Conservation (phyloP, 2,329 filamentous ascomycete species). For the Aspergillus proliferans region DNA sequence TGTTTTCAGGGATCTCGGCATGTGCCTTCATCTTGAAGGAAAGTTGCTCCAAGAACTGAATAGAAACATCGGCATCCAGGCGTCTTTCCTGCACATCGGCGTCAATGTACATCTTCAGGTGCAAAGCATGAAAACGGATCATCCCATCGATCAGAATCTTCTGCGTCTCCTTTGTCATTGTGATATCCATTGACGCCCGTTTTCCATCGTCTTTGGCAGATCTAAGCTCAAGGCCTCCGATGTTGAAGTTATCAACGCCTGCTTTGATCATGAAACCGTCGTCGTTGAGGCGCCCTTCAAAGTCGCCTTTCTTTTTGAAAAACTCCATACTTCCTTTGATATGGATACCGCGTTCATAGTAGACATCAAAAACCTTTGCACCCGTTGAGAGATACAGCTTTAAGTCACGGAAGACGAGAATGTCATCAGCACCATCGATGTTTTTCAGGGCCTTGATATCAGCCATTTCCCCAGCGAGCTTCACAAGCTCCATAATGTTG, state of each 20-base stretch:
- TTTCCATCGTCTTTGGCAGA: not conserved
- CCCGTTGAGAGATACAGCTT: not conserved
- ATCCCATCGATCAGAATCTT: not conserved
- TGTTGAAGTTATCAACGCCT: not conserved
- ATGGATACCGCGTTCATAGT: not conserved
- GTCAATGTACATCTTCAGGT: not conserved
- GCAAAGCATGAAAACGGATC: not conserved
- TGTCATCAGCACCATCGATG: not conserved
- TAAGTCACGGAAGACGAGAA: not conserved
- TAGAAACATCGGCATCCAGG: not conserved
- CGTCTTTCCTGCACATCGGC: not conserved
- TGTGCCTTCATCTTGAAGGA: not conserved
- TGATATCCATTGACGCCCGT: not conserved
- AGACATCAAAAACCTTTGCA: not conserved
- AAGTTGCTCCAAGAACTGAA: not conserved
- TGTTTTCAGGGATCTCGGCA: not conserved
- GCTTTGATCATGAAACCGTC: not conserved
- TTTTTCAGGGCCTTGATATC: not conserved
- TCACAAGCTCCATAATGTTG: not conserved
- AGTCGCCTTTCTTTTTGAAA: not conserved
- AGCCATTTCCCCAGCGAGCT: not conserved
- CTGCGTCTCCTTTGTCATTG: conserved; percentile 1
- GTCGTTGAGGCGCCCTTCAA: not conserved
- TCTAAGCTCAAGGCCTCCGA: not conserved
- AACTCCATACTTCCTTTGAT: not conserved